Base-by-base conservation (phyloP, 345 rosid genomes). In the Gossypium bickii region DNA sequence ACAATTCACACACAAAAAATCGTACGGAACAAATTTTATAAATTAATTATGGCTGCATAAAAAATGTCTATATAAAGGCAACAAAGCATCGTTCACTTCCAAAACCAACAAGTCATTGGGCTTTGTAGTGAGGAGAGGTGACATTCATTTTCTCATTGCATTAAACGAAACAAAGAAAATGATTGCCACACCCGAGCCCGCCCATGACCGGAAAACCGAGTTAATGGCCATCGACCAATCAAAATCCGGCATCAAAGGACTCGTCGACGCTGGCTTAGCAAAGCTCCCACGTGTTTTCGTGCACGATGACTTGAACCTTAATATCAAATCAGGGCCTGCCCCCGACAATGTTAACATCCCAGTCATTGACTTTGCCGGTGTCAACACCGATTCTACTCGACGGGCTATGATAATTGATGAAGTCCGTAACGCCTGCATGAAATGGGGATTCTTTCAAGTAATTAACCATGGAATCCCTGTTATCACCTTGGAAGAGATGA, bases 401-500 rank as follows among this genome's bases (percentile, higher is more conserved):
- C 38, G 71, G 16, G 71, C 12, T 0, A 38, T 12, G 56, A 47
- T 18, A 1, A 24, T 57, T 1, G 59, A 68, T 9, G 2, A 75
- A 57, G 49, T 74, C 13, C 17, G 24, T 20, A 70, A 47, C 13
- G 81, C 85, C 4, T 45, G 49, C 16, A 47, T 18, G 53, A 67
- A 44, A 27, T 76, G 80, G 79, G 80, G 84, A 1, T 76, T 83
- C 63, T 83, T 82, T 51, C 81, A 77, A 38, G 51, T 72, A 1
- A 29, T 75, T 45, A 80, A 70, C 45, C 80, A 80, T 22, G 78
- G 80, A 27, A 76, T 75, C 57, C 72, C 78, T 0, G 38, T 18
- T 1, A 55, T 34, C 22, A 62, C 77, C 24, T 16, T 80, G 45
- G 45, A 76, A 15, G 77, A 67, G 58, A 67, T 76, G 68, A 72